A percentile compares a stretch with the other conserved stretches of the same genome.
Evolutionary conservation across 352 stramenopile genomes (phyloP).

Genomic region (Phytophthora sojae): DNA sequence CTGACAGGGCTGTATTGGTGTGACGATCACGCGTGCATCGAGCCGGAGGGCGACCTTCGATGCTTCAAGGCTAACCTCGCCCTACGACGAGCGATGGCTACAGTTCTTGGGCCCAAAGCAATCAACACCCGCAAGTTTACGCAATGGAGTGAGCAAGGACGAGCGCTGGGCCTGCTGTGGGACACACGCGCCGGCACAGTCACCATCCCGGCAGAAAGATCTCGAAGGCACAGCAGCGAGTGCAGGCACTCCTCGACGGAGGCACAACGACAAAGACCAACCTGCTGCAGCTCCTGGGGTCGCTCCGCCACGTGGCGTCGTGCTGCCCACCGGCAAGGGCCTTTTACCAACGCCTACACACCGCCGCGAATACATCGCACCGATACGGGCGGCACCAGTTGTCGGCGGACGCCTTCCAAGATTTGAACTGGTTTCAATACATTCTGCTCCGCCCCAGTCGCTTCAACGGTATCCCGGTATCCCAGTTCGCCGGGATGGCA

Average conservation of each 20-base stretch:
- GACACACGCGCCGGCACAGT: neutral
- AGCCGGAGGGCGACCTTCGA: neutral
- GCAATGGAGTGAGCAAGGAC: neutral
- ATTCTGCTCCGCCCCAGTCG: neutral
- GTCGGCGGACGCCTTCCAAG: neutral
- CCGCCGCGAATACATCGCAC: neutral
- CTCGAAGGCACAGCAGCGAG: neutral
- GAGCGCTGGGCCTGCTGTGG: neutral
- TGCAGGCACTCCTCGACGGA: neutral
- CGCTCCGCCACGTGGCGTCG: neutral
- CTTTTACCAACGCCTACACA: neutral
- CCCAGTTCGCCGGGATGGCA: neutral
- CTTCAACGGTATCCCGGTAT: neutral
- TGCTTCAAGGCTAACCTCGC: neutral
- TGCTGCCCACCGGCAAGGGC: neutral
- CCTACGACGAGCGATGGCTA: constrained; percentile 6
- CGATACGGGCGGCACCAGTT: neutral
- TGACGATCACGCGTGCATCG: neutral
- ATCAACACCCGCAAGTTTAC: constrained; percentile 7
- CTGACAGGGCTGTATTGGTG: constrained; percentile 1
- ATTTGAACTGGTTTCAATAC: neutral
- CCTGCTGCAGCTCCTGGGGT: neutral
- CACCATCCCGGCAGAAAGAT: neutral
- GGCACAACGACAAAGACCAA: neutral
- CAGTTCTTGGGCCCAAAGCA: neutral